Conservation (phyloP, 2,329 filamentous ascomycete genomes). For the Talaromyces albobiverticillius region DNA sequence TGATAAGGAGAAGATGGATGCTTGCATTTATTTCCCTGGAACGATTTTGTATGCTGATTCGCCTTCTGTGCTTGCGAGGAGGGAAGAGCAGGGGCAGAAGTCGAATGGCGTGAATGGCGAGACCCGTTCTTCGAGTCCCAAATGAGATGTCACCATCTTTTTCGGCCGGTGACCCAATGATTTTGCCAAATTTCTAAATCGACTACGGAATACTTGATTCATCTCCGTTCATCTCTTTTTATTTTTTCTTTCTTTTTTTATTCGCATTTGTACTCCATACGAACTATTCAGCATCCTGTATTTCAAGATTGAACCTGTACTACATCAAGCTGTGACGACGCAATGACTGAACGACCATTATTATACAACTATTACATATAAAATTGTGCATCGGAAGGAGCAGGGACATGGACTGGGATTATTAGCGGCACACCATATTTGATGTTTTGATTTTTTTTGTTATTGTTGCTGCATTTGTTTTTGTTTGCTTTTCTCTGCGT, state of each 20-base stretch:
- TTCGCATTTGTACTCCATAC: neutral
- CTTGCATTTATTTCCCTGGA: conserved; percentile 50
- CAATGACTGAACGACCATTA: conserved; percentile 1
- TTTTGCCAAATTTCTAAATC: too few species aligned
- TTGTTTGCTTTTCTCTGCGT: too few species aligned
- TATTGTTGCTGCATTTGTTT: too few species aligned
- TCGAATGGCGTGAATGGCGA: conserved; percentile 13
- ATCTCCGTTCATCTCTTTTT: too few species aligned
- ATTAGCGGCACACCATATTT: neutral
- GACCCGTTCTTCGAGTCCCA: neutral
- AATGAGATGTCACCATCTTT: too few species aligned
- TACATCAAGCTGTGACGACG: conserved; percentile 1
- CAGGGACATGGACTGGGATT: neutral
- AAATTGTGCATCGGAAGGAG: conserved; percentile 6
- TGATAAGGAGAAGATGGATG: conserved; percentile 42
- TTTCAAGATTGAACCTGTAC: conserved; percentile 7
- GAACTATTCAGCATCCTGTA: neutral
- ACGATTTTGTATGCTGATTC: conserved; percentile 51
- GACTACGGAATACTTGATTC: too few species aligned
- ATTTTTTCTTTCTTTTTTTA: neutral
- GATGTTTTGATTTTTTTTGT: neutral
- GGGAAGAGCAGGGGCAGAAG: conserved; percentile 38
- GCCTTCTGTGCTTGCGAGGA: conserved; percentile 37
- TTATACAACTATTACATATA: neutral
- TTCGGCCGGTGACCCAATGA: neutral